Evolutionary conservation across 192 early-diverging fungal genomes (phyloP), one percentile per base, ranked within the genome.

Genomic region (Linnemannia exigua): DNA sequence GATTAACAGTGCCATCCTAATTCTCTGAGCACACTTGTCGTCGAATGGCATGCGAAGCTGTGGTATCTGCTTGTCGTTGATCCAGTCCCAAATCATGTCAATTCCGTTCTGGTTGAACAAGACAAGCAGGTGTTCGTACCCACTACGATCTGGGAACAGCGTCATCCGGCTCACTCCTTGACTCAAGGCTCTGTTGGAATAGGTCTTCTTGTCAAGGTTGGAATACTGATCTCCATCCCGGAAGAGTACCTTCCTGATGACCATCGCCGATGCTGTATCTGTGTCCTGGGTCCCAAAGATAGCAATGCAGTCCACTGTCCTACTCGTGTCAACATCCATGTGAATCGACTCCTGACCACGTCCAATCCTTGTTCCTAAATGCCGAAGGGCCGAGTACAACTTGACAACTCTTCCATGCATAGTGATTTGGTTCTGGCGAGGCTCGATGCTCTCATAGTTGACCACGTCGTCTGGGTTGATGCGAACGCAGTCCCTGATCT

Each of bases 51-150:
- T 71, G 17, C 48, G 68, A 3, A 80, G 48, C 28, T 80, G 70
- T 3, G 70, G 70, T 16, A 80, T 44, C 25, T 86, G 61, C n/a
- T n/a, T 31, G 38, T 80, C 74, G 19, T 80, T 76, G 2, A 86
- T 70, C 77, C 77, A 86, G 38, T 86, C 84, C 78, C 78, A 80
- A 8, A 86, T 77, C 35, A 80, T 73, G 0, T 70, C 78, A 5
- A 78, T 54, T 5, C 79, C 75, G n/a, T 74, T 35, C 17, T 51
- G 35, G 28, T 86, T 86, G 38, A 86, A 80, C 6, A 86, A 22
- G 15, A 80, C 78, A 17, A 77, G 47, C 61, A 77, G 50, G 1
- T 79, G 37, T 41, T 80, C 84, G 38, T 61, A 86, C 0, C 70
- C 63, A 50, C 74, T 80, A 9, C 68, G 36, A 22, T 67, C 54